A percentile compares a stretch with the other conserved stretches of the same genome.
Evolutionary conservation across 2,329 filamentous ascomycete genomes (phyloP).

Genomic region (Ambrosiella xylebori): DNA sequence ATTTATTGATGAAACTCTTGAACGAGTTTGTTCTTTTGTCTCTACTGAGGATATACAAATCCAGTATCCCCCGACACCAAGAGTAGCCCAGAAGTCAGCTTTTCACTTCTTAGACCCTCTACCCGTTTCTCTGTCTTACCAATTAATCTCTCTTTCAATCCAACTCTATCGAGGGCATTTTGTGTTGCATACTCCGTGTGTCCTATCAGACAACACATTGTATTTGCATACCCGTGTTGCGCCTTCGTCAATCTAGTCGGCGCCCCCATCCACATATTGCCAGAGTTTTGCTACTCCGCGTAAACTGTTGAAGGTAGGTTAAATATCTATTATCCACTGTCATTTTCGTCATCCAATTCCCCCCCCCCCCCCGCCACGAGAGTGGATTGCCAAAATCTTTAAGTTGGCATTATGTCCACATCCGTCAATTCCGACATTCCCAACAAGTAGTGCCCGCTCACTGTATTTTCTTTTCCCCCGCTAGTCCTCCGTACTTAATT

Average conservation of each 20-base stretch:
- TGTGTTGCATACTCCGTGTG: background rate
- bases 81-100: background rate
- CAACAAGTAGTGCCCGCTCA: background rate
- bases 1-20: background rate
- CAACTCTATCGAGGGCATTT: background rate
- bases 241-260: no score
- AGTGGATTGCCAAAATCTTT: background rate
- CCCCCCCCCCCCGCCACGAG: no score
- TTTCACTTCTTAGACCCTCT: background rate
- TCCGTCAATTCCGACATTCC: background rate
- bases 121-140: background rate
- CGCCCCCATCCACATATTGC: no score
- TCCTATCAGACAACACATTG: no score
- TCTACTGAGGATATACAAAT: background rate
- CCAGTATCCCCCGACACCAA: background rate
- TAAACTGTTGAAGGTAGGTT: no score
- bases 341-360: no score
- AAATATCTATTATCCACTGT: no score
- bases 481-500: background rate
- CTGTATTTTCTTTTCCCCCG: background rate
- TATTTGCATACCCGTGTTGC: no score
- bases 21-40: background rate
- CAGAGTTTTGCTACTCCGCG: no score
- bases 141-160: background rate
- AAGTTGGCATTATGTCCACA: background rate